phyloP scores from a whole-genome alignment of 148 eudicot genomes.

The Amaranthus hypochondriacus region DNA sequence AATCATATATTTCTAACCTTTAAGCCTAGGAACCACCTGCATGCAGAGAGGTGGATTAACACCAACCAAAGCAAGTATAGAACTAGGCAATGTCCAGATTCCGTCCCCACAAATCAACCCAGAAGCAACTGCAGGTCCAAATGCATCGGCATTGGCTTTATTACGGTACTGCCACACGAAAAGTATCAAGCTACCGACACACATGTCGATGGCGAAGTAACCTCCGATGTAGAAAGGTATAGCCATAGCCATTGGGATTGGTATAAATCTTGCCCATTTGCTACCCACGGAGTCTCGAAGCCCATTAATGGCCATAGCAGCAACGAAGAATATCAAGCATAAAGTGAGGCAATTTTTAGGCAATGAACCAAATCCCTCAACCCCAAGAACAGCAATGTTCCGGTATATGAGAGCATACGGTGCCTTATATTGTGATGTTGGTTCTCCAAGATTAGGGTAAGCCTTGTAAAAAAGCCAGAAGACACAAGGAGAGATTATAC shows the following conservation, averaged over 20 bases:
- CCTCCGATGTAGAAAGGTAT: conserved; percentile 69
- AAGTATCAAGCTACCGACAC: conserved; percentile 59
- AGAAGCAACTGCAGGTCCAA: conserved; percentile 66
- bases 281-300: conserved; percentile 36
- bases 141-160: conserved; percentile 52
- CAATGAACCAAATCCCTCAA: conserved; percentile 49
- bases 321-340: conserved; percentile 48
- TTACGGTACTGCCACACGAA: conserved; percentile 45
- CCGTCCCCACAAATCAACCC: conserved; percentile 84
- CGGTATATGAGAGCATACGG: conserved; percentile 51
- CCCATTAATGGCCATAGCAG: conserved; percentile 42
- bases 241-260: conserved; percentile 86
- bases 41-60: conserved; percentile 67
- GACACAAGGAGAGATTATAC: conserved; percentile 60
- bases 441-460: conserved; percentile 41
- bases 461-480: conserved; percentile 73
- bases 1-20: neutral
- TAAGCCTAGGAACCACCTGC: conserved; percentile 35
- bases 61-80: conserved; percentile 54
- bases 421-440: conserved; percentile 40
- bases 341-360: conserved; percentile 58
- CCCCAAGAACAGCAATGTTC: conserved; percentile 59
- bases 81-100: conserved; percentile 66
- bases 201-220: conserved; percentile 69
- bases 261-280: conserved; percentile 40